phyloP scores from a whole-genome alignment of 2,329 filamentous ascomycete genomes.

The Fusarium musae region DNA sequence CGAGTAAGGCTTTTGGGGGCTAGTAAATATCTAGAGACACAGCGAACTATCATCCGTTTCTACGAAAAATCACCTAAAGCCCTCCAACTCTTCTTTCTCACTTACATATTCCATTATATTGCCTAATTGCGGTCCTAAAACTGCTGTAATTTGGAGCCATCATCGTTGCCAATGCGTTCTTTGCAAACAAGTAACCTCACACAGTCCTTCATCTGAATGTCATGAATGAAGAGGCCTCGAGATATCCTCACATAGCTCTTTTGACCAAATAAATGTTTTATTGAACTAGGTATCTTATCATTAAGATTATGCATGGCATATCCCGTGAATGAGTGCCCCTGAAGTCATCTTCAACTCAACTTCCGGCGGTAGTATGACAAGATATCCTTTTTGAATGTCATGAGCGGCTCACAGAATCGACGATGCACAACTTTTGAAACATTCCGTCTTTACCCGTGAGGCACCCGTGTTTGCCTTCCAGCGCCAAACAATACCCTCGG shows the following conservation, averaged over 20 bases:
- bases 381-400: constrained; percentile 9
- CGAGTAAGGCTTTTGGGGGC: too few species aligned
- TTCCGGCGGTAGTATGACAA: background rate
- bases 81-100: too few species aligned
- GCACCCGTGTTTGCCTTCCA: constrained; percentile 31
- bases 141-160: too few species aligned
- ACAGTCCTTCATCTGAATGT: too few species aligned
- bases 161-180: too few species aligned
- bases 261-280: background rate
- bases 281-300: background rate
- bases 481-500: constrained; percentile 21
- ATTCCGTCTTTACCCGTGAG: constrained; percentile 30
- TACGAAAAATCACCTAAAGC: too few species aligned
- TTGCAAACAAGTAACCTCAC: too few species aligned
- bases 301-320: background rate
- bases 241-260: background rate
- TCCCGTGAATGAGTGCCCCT: background rate
- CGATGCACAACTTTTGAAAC: constrained; percentile 17
- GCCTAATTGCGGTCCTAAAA: too few species aligned
- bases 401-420: constrained; percentile 21
- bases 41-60: too few species aligned
- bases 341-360: background rate
- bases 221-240: background rate
- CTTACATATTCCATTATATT: too few species aligned
- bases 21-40: too few species aligned